Evolutionary conservation across 1,284 basidiomycete genomes (phyloP), one percentile per base, ranked within the genome.

Genomic region (Sanghuangporus baumii): DNA sequence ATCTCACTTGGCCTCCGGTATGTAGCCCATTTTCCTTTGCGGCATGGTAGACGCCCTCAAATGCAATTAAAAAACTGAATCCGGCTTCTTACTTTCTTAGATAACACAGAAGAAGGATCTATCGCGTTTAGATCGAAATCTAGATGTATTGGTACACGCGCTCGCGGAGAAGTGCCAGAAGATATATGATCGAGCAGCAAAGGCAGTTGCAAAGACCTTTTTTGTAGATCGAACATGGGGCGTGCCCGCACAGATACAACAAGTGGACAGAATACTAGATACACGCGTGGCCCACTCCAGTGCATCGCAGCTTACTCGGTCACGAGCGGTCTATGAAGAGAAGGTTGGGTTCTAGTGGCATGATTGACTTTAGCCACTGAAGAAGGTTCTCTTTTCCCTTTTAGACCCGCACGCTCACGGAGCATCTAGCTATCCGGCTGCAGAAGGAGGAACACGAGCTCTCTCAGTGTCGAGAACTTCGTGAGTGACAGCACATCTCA

Each of bases 121-220:
- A 61, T 79, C 78, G 63, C 76, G 81, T 71, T 70, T 88, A 65
- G 84, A 88, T 74, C 83, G 82, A 71, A 93, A 92, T 75, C 75
- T 93, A 67, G 81, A 87, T 67, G 81, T 79, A 34, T 76, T 92
- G 66, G 74, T 86, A 59, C 79, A 84, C 66, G 83, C 87, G 69
- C 74, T 91, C 66, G 85, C 84, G 57, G 73, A 70, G 67, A 77
- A 78, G 66, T 90, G 88, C 73, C 80, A 83, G 65, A 73, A 72
- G 68, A 74, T 90, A 61, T 91, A 91, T 75, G 74, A 74, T 66
- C 78, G 79, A 67, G 88, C 87, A 60, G 82, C 86, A 65, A 78
- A 78, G 65, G 88, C 87, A 57, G 78, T 83, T 55, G 81, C 82
- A 67, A 84, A 87, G 67, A 83, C 85, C 66, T 84, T 84, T 67